phyloP scores from a whole-genome alignment of 352 stramenopile genomes.

The Phytophthora pistaciae region DNA sequence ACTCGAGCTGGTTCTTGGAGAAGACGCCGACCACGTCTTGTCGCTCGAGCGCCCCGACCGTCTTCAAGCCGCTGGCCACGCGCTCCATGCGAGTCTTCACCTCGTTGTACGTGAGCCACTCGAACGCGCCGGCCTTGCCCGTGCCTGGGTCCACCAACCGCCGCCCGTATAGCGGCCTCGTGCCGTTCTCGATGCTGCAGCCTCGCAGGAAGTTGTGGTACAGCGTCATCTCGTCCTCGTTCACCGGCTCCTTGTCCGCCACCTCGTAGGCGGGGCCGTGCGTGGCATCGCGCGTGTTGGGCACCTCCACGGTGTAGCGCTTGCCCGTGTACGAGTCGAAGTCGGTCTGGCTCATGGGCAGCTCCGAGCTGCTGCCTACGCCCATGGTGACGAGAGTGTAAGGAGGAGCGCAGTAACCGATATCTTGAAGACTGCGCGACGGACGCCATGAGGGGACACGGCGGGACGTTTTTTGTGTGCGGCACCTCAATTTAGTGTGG shows the following conservation, averaged over 20 bases:
- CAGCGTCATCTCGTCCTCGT: slow-evolving; percentile 37
- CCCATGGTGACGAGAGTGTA: not conserved
- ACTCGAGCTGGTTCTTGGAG: slow-evolving; percentile 61
- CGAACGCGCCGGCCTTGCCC: slow-evolving; percentile 36
- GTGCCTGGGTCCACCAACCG: slow-evolving; percentile 29
- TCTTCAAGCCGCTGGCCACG: slow-evolving; percentile 33
- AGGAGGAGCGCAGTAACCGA: not conserved
- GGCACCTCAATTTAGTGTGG: slow-evolving; percentile 7
- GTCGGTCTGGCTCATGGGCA: slow-evolving; percentile 33
- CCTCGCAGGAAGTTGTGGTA: slow-evolving; percentile 43
- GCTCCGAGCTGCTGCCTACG: slow-evolving; percentile 25
- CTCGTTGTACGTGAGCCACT: slow-evolving; percentile 55
- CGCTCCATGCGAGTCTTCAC: slow-evolving; percentile 34
- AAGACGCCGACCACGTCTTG: slow-evolving; percentile 58
- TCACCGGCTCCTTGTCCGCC: slow-evolving; percentile 14
- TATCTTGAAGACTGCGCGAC: slow-evolving; percentile 4
- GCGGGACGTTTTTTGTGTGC: not conserved
- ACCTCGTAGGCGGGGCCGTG: slow-evolving; percentile 37
- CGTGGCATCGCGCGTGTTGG: slow-evolving; percentile 31
- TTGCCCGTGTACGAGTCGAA: slow-evolving; percentile 34
- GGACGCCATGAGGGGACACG: slow-evolving; percentile 8
- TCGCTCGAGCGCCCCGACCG: slow-evolving; percentile 24
- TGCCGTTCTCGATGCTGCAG: slow-evolving; percentile 31
- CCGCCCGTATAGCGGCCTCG: slow-evolving; percentile 39
- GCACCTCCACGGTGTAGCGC: slow-evolving; percentile 39